Base-by-base conservation (phyloP, 2,329 filamentous ascomycete species). In the Fragosphaeria purpurea region DNA sequence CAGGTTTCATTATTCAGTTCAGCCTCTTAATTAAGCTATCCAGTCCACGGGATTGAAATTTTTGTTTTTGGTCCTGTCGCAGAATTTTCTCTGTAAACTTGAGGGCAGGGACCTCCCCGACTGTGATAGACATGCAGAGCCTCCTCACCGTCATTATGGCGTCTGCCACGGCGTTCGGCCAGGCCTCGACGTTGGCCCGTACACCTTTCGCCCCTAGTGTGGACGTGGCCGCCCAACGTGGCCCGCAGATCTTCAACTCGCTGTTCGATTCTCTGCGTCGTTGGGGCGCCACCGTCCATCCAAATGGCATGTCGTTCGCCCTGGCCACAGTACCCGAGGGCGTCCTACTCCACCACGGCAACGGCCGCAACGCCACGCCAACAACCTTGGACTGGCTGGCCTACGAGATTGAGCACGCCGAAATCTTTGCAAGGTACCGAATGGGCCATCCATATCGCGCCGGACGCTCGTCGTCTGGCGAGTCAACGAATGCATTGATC, bases 271-370 rank as follows among this genome's bases (percentile, higher is more conserved):
- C 55, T 5, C 50, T 57, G 70, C 74, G 85, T 37, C 82, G 88
- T 69, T 88, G 82, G 77, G 85, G 83, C 1, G 85, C 82, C 0
- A 81, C 83, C 0, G 61, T 86, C 4, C 75, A 86, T 51, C 85
- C 88, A 63, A 89, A 89, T 61, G 85, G 86, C 49, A 83, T 89
- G 73, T 80, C 81, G 2, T 74, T 85, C 57, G 85, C 87, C 58
- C 71, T 83, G 0, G 83, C 77, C 1, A 75, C 72, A 0, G 73
- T 89, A 0, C 83, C 84, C 0, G 68, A 70, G 13, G 82, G 80
- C 4, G 83, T 80, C 0, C 66, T 82, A 40, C 63, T 88, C 7
- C 86, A 88, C 58, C 85, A 89, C 60, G 85, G 85, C 8, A 74
- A 73, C 0, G 57, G 57, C 10, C 62, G 59, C 0, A 60, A 68